Conservation (phyloP, 805 yeast genomes). For the Cyberlindnera misumaiensis region DNA sequence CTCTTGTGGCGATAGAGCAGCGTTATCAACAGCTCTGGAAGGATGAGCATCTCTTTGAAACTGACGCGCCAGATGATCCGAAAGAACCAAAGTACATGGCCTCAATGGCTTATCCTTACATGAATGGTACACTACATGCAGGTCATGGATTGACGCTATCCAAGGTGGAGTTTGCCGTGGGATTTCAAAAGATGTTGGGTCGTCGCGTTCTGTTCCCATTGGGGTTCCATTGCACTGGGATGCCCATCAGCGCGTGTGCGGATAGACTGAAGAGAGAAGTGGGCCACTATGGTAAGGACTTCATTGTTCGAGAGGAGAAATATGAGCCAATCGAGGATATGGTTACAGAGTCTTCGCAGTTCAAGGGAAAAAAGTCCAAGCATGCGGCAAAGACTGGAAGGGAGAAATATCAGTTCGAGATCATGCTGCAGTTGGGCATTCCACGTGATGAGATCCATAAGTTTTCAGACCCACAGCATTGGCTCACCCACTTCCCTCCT, state of each 20-base stretch:
- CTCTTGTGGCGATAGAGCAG: constrained; percentile 80
- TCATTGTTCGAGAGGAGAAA: constrained; percentile 54
- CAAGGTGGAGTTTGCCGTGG: constrained; percentile 84
- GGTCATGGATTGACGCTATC: constrained; percentile 95
- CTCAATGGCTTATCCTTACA: constrained; percentile 96
- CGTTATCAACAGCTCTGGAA: constrained; percentile 85
- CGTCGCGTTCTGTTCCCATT: constrained; percentile 87
- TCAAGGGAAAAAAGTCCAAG: constrained; percentile 86
- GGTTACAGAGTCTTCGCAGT: constrained; percentile 68
- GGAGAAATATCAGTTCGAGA: constrained; percentile 90
- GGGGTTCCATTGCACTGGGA: constrained; percentile 99
- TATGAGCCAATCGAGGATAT: constrained; percentile 36
- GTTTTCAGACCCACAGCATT: constrained; percentile 83
- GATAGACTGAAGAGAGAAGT: constrained; percentile 90
- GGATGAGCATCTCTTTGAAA: constrained; percentile 78
- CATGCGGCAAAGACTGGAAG: constrained; percentile 91
- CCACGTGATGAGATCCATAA: constrained; percentile 73
- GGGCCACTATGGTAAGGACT: constrained; percentile 84
- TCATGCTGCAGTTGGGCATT: constrained; percentile 90
- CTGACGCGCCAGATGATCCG: constrained; percentile 69
- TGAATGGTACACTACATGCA: constrained; percentile 96
- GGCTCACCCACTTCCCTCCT: constrained; percentile 91
- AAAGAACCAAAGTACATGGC: constrained; percentile 70
- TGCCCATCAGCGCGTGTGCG: constrained; percentile 95
- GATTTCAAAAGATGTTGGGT: constrained; percentile 91